These are phyloP conservation scores for Athelia sp. DNA, from an alignment of 1,284 basidiomycete genomes.

Conservation along the genomic window DNA sequence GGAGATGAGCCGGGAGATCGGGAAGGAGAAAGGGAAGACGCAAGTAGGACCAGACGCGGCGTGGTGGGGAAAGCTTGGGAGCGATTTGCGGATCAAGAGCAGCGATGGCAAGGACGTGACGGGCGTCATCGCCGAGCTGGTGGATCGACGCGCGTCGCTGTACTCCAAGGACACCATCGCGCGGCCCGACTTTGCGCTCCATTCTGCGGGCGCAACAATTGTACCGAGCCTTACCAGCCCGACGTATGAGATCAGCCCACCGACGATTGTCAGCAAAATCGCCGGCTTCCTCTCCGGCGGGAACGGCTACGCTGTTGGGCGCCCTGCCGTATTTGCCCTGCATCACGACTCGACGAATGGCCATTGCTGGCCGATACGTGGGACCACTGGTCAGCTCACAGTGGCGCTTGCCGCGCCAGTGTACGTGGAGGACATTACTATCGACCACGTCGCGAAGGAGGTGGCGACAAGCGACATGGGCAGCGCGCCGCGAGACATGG, in stretches of 20 bases:
- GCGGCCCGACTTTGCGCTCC: conserved; percentile 81
- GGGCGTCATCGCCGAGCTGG: conserved; percentile 63
- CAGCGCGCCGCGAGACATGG: conserved; percentile 82
- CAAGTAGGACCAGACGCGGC: conserved; percentile 29
- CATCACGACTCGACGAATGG: conserved; percentile 81
- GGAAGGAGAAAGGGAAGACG: conserved; percentile 22
- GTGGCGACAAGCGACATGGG: conserved; percentile 74
- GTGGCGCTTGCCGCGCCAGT: conserved; percentile 71
- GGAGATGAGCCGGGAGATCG: conserved; percentile 52
- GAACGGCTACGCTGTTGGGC: conserved; percentile 61
- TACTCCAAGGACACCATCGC: conserved; percentile 75
- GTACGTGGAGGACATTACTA: conserved; percentile 71
- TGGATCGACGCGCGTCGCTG: conserved; percentile 65
- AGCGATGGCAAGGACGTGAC: conserved; percentile 75
- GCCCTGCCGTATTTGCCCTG: conserved; percentile 79
- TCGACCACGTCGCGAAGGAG: conserved; percentile 84
- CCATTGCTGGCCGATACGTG: conserved; percentile 91
- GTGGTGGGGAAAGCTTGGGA: conserved; percentile 59
- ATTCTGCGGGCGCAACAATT: conserved; percentile 76
- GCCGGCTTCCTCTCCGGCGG: conserved; percentile 50
- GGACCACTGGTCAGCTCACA: conserved; percentile 74
- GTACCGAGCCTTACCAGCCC: conserved; percentile 80
- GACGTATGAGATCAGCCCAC: conserved; percentile 64
- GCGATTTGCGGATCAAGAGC: conserved; percentile 56
- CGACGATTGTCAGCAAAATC: conserved; percentile 36